Conservation (phyloP, 148 eudicot genomes). For the Spergularia bocconei region DNA sequence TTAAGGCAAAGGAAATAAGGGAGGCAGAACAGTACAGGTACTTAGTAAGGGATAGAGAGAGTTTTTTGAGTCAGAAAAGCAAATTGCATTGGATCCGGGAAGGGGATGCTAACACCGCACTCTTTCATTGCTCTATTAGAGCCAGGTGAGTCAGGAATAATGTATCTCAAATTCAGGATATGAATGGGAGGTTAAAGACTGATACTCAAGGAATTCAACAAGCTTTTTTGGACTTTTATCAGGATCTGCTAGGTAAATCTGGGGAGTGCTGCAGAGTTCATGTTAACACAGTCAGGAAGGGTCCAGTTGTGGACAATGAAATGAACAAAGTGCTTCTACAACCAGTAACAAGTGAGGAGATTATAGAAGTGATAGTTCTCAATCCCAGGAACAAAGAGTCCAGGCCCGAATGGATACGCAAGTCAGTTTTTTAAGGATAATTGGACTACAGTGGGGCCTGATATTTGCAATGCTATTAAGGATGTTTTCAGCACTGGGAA, state of each 20-base stretch:
- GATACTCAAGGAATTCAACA: background rate
- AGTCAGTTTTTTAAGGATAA: too few relatives aligned
- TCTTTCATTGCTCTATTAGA: background rate
- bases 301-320: too few relatives aligned
- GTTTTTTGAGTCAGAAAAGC: background rate
- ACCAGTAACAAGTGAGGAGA: too few relatives aligned
- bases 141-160: background rate
- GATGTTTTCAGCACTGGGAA: too few relatives aligned
- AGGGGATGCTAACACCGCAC: background rate
- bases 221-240: background rate
- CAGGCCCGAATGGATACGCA: too few relatives aligned
- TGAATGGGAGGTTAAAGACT: rapidly evolving
- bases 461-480: too few relatives aligned
- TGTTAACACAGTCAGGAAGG: too few relatives aligned
- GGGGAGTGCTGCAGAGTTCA: too few relatives aligned
- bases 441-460: too few relatives aligned
- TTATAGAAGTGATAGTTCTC: too few relatives aligned
- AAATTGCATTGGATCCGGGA: background rate
- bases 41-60: background rate
- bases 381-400: too few relatives aligned
- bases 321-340: too few relatives aligned
- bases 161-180: background rate
- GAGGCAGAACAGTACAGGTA: background rate
- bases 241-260: background rate
- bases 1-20: background rate